These are phyloP conservation scores for Plasmopara halstedii DNA, from an alignment of 352 stramenopile genomes.

Conservation along the genomic window DNA sequence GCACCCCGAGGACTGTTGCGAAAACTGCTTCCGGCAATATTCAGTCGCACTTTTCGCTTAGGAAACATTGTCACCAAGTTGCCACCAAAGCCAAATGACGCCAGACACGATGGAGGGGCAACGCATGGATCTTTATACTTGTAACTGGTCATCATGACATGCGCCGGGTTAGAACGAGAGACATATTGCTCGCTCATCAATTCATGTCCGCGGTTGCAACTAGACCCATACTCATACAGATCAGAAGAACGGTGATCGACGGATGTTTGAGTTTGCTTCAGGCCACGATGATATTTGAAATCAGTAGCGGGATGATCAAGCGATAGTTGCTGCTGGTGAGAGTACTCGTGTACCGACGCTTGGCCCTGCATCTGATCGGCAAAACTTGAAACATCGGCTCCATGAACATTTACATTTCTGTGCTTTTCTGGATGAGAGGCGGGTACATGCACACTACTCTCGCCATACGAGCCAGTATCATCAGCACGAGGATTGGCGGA, in stretches of 20 bases:
- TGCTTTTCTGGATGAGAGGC: conserved; percentile 7
- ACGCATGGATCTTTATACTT: conserved; percentile 83
- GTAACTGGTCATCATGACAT: conserved; percentile 35
- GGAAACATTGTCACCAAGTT: conserved; percentile 88
- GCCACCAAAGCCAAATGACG: conserved; percentile 81
- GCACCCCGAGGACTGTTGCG: conserved; percentile 56
- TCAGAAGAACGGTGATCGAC: conserved; percentile 6
- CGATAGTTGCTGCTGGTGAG: conserved; percentile 5
- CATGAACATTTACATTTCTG: conserved; percentile 5
- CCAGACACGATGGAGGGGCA: conserved; percentile 61
- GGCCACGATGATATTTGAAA: conserved; percentile 5
- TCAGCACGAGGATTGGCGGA: conserved; percentile 3
- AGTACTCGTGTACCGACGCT: conserved; percentile 6
- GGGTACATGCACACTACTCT: conserved; percentile 4
- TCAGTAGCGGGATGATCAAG: conserved; percentile 3
- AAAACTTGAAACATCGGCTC: conserved; percentile 1
- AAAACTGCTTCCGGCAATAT: conserved; percentile 42
- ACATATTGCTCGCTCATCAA: conserved; percentile 1
- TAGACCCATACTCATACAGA: conserved; percentile 11
- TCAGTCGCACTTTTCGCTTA: conserved; percentile 75
- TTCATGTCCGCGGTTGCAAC: conserved; percentile 2
- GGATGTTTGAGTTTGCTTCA: conserved; percentile 3
- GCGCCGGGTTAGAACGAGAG: conserved; percentile 9
- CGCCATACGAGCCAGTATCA: conserved; percentile 6
- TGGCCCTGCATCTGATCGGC: conserved; percentile 16